A percentile compares a stretch with the other conserved stretches of the same genome.
phyloP scores from a whole-genome alignment of 2,329 filamentous ascomycete genomes.

The Monosporascus sp. region DNA sequence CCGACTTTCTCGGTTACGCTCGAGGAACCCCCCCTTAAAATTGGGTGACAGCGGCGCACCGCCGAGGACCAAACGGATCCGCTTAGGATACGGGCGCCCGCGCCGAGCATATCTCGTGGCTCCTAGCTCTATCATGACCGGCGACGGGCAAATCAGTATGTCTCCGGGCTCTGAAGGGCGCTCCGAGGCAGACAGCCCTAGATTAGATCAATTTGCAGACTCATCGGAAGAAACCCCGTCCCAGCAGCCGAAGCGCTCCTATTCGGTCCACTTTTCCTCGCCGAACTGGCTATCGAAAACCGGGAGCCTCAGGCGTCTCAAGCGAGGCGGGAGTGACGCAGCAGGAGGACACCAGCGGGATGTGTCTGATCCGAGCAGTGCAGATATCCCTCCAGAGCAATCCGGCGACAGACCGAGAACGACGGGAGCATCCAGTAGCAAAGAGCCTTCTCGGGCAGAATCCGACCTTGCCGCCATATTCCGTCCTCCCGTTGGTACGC shows the following conservation, averaged over 20 bases:
- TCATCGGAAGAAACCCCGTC: conserved; percentile 35
- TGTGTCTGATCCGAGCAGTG: conserved; percentile 44
- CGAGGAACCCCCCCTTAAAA: conserved; percentile 17
- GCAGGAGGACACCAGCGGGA: conserved; percentile 42
- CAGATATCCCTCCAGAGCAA: conserved; percentile 17
- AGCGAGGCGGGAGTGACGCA: conserved; percentile 38
- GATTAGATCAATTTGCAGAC: conserved; percentile 16
- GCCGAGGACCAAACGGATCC: conserved; percentile 22
- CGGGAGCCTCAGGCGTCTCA: conserved; percentile 51
- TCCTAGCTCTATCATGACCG: conserved; percentile 21
- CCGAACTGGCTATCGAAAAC: conserved; percentile 51
- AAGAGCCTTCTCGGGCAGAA: conserved; percentile 23
- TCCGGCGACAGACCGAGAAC: conserved; percentile 18
- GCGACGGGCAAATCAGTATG: conserved; percentile 7
- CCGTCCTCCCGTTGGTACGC: conserved; percentile 28
- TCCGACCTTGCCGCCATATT: conserved; percentile 25
- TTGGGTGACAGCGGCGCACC: conserved; percentile 21
- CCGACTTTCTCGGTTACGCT: conserved; percentile 20
- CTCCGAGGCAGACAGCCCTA: conserved; percentile 18
- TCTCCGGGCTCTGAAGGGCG: conserved; percentile 8
- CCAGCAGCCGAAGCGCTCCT: conserved; percentile 44
- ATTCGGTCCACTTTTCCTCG: conserved; percentile 57
- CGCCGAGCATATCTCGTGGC: conserved; percentile 33
- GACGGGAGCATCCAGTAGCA: conserved; percentile 20
- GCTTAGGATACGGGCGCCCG: conserved; percentile 26